Evolutionary conservation across 2,329 filamentous ascomycete genomes (phyloP).

Genomic region (Aspergillus pseudoterreus): DNA sequence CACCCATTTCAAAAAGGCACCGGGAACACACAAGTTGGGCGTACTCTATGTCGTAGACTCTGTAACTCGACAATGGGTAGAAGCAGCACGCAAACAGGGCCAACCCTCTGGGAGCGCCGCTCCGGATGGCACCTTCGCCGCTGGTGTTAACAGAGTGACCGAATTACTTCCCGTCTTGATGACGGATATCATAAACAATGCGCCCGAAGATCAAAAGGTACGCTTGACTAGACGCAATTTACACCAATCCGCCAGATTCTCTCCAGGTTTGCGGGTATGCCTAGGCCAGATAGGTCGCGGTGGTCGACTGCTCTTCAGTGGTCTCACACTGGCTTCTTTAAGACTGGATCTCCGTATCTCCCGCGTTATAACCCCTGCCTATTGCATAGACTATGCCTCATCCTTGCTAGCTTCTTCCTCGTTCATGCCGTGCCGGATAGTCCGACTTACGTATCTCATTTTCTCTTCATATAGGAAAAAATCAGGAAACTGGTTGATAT

Average conservation of each 20-base stretch:
- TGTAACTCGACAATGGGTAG: conserved; percentile 98
- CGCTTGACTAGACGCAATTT: conserved; percentile 48
- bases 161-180: conserved; percentile 90
- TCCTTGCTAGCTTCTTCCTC: conserved; percentile 19
- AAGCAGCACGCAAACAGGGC: conserved; percentile 82
- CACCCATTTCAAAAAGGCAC: conserved; percentile 94
- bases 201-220: conserved; percentile 96
- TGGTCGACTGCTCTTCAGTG: conserved; percentile 25
- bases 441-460: conserved; percentile 49
- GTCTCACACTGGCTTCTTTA: conserved; percentile 21
- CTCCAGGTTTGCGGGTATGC: conserved; percentile 30
- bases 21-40: conserved; percentile 93
- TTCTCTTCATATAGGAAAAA: conserved; percentile 70
- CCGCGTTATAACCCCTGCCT: conserved; percentile 18
- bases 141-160: conserved; percentile 93
- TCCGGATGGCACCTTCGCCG: conserved; percentile 87
- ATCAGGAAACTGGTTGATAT: conserved; percentile 94
- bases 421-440: conserved; percentile 29
- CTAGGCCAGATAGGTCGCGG: conserved; percentile 18
- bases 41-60: conserved; percentile 99
- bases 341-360: conserved; percentile 23
- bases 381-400: conserved; percentile 21
- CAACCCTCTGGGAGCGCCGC: conserved; percentile 78
- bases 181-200: conserved; percentile 86
- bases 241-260: conserved; percentile 21